Evolutionary conservation across 2,329 filamentous ascomycete species (phyloP).

Genomic region (Hypoxylon sp.): DNA sequence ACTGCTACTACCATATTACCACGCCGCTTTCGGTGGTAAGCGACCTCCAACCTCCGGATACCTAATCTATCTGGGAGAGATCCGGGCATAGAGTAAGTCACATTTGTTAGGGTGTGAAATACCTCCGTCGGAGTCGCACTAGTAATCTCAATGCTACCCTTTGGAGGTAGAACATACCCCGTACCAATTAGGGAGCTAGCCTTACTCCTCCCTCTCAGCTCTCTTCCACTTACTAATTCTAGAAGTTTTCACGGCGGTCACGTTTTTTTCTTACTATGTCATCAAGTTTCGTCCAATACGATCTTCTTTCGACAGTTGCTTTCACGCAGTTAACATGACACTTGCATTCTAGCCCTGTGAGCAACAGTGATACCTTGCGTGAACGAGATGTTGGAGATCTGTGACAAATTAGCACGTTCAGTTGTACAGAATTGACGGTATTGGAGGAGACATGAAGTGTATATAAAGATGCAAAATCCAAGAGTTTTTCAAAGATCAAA

Average conservation of each 20-base stretch:
- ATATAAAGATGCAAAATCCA: constrained; percentile 32
- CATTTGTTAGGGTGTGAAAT: constrained; percentile 28
- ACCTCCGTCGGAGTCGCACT: constrained; percentile 24
- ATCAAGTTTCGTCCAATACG: constrained; percentile 26
- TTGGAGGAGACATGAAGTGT: constrained; percentile 13
- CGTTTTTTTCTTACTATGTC: constrained; percentile 37
- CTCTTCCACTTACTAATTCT: constrained; percentile 30
- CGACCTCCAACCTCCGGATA: constrained; percentile 3
- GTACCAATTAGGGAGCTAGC: constrained; percentile 33
- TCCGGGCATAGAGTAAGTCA: constrained; percentile 24
- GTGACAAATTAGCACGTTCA: constrained; percentile 4
- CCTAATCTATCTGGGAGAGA: neutral
- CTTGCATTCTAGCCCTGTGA: constrained; percentile 10
- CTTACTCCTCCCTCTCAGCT: constrained; percentile 37
- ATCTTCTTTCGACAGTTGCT: neutral
- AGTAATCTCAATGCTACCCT: constrained; percentile 41
- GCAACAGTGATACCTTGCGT: constrained; percentile 10
- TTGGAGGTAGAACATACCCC: constrained; percentile 39
- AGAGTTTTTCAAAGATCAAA: constrained; percentile 3
- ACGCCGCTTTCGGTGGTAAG: constrained; percentile 15
- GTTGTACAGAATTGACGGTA: constrained; percentile 3
- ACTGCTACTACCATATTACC: constrained; percentile 3
- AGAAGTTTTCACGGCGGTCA: constrained; percentile 5
- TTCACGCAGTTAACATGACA: constrained; percentile 5
- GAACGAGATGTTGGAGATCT: constrained; percentile 7